A percentile compares a stretch with the other conserved stretches of the same genome.
phyloP scores from a whole-genome alignment of 495 filamentous ascomycete genomes.

The Hyaloscypha bicolor region DNA sequence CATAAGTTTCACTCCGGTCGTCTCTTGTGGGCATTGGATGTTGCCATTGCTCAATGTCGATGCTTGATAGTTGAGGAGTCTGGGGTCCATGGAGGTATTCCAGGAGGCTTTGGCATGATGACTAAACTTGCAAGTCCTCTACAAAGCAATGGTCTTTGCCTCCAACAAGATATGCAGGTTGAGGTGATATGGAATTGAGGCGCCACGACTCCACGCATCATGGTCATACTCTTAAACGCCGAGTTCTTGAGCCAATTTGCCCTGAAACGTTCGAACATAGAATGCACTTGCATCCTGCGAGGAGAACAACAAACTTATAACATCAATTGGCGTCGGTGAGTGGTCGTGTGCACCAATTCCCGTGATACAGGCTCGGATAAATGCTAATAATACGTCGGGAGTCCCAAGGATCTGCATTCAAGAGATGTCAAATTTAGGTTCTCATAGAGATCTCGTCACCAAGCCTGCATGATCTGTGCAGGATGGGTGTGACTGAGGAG shows the following conservation, averaged over 20 bases:
- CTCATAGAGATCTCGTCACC: background rate
- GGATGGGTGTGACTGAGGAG: slow-evolving; percentile 1
- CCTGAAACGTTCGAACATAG: background rate
- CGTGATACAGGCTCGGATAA: slow-evolving; percentile 5
- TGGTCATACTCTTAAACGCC: background rate
- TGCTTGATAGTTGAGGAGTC: no score
- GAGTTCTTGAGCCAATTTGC: background rate
- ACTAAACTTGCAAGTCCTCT: no score
- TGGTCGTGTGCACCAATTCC: background rate
- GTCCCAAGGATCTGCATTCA: background rate
- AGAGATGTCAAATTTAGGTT: slow-evolving; percentile 8
- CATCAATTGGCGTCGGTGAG: background rate
- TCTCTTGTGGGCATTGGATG: no score
- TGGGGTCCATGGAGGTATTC: no score
- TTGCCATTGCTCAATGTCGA: no score
- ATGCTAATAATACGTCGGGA: slow-evolving; percentile 1
- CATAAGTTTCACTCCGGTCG: no score
- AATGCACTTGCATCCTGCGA: background rate
- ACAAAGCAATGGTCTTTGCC: no score
- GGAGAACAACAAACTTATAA: background rate
- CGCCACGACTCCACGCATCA: background rate
- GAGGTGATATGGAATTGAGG: background rate
- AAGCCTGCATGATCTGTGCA: background rate
- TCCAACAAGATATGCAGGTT: background rate
- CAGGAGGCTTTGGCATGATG: no score